phyloP scores from a whole-genome alignment of 495 filamentous ascomycete genomes.

The Neurospora sp. region DNA sequence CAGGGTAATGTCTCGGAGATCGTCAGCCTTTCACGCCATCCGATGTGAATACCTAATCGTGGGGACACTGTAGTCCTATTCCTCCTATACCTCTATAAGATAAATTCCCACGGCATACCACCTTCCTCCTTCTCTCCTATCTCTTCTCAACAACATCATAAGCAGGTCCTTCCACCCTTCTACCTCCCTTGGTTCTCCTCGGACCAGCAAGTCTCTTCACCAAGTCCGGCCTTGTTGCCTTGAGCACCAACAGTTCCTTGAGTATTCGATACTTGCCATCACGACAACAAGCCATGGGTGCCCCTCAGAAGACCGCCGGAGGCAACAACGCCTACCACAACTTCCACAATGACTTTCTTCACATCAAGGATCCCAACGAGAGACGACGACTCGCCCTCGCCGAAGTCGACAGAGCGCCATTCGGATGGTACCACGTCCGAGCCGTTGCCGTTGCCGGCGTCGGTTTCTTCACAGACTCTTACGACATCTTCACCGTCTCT shows the following conservation, averaged over 20 bases:
- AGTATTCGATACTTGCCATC: not conserved
- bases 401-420: slow-evolving; percentile 64
- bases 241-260: not conserved
- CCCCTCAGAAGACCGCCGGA: slow-evolving; percentile 39
- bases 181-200: not conserved
- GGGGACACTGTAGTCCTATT: not conserved
- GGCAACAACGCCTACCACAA: slow-evolving; percentile 62
- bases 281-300: slow-evolving; percentile 6
- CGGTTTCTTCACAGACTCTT: slow-evolving; percentile 71
- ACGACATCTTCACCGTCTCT: slow-evolving; percentile 67
- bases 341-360: slow-evolving; percentile 51
- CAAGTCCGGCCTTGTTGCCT: not conserved
- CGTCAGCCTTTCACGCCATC: not conserved
- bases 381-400: slow-evolving; percentile 59
- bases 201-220: not conserved
- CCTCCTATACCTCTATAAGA: not conserved
- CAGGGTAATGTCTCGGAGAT: not conserved
- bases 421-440: slow-evolving; percentile 67
- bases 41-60: not conserved
- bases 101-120: not conserved
- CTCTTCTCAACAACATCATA: not conserved
- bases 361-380: slow-evolving; percentile 61
- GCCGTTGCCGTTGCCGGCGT: slow-evolving; percentile 64
- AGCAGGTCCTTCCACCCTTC: not conserved
- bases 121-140: not conserved